phyloP scores from a whole-genome alignment of 2,329 filamentous ascomycete genomes.

The Phaeoacremonium minimum region DNA sequence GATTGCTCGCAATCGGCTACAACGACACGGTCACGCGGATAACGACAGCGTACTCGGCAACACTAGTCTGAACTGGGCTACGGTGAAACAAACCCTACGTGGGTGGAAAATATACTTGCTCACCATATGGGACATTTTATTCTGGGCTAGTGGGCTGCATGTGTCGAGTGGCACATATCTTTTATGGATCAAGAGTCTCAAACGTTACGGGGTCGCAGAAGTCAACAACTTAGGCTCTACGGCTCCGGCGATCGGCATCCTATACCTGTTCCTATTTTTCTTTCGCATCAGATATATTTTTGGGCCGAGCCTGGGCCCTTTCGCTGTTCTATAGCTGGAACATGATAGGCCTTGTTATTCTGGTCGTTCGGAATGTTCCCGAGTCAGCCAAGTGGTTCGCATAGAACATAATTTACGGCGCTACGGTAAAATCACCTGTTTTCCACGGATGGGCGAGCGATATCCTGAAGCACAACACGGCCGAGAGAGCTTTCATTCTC shows the following conservation, averaged over 20 bases:
- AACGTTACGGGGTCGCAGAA: constrained; percentile 36
- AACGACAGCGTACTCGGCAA: too few species aligned
- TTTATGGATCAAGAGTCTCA: constrained; percentile 54
- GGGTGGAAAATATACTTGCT: constrained; percentile 47
- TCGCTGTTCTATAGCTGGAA: constrained; percentile 46
- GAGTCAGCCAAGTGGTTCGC: constrained; percentile 51
- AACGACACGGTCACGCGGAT: constrained; percentile 34
- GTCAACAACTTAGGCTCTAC: constrained; percentile 49
- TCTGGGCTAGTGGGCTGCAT: constrained; percentile 50
- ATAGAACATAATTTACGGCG: constrained; percentile 42
- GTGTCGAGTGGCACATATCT: constrained; percentile 44
- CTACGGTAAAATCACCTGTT: constrained; percentile 48
- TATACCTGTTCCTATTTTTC: constrained; percentile 47
- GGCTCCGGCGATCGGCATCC: constrained; percentile 50
- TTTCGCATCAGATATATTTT: constrained; percentile 49
- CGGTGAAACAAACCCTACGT: constrained; percentile 25
- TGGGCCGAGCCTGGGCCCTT: constrained; percentile 51
- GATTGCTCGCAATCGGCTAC: constrained; percentile 37
- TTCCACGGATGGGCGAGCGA: constrained; percentile 54
- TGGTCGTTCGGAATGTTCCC: constrained; percentile 52
- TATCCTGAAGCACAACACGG: constrained; percentile 36
- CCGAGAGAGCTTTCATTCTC: constrained; percentile 42
- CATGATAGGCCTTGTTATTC: constrained; percentile 46
- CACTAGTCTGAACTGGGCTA: constrained; percentile 23
- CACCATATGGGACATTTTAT: constrained; percentile 46